Percentiles rank a stretch among this genome's conserved stretches.
Evolutionary conservation across 2,329 filamentous ascomycete species (phyloP).

Genomic region (Ustulina deusta): DNA sequence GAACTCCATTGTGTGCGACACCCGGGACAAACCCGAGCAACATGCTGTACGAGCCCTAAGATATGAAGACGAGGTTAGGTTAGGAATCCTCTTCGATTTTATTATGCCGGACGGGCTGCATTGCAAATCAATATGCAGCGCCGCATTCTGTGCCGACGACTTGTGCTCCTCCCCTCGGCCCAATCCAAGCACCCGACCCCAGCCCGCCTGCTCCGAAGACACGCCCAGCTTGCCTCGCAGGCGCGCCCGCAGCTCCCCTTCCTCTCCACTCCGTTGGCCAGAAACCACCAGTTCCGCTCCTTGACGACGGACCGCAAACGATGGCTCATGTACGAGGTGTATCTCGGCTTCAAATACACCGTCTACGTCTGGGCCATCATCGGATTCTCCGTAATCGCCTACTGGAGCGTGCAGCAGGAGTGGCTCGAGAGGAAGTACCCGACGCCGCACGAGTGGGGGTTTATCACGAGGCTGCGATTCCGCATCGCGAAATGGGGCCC

Average conservation of each 20-base stretch:
- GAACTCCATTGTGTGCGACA: neutral
- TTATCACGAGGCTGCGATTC: constrained; percentile 74
- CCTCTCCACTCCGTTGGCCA: constrained; percentile 58
- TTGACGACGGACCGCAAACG: constrained; percentile 82
- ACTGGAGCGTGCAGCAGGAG: constrained; percentile 78
- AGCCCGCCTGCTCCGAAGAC: constrained; percentile 50
- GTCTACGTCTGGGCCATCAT: constrained; percentile 73
- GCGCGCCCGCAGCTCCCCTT: constrained; percentile 64
- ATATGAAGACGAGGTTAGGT: constrained; percentile 8
- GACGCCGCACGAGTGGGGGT: constrained; percentile 85
- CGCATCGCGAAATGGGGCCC: constrained; percentile 73
- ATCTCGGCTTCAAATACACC: constrained; percentile 75
- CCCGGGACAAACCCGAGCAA: neutral
- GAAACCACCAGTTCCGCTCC: constrained; percentile 71
- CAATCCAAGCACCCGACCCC: constrained; percentile 17
- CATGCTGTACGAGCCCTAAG: constrained; percentile 11
- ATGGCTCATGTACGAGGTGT: constrained; percentile 78
- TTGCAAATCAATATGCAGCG: constrained; percentile 36
- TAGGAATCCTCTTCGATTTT: neutral
- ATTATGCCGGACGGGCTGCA: neutral
- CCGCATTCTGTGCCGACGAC: constrained; percentile 33
- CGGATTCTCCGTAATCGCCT: constrained; percentile 69
- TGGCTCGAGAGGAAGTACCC: constrained; percentile 79
- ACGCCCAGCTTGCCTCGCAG: constrained; percentile 58
- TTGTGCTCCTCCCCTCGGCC: constrained; percentile 24